Conservation (phyloP, 768 basidiomycete species). For the Goffeauzyma gilvescens region DNA sequence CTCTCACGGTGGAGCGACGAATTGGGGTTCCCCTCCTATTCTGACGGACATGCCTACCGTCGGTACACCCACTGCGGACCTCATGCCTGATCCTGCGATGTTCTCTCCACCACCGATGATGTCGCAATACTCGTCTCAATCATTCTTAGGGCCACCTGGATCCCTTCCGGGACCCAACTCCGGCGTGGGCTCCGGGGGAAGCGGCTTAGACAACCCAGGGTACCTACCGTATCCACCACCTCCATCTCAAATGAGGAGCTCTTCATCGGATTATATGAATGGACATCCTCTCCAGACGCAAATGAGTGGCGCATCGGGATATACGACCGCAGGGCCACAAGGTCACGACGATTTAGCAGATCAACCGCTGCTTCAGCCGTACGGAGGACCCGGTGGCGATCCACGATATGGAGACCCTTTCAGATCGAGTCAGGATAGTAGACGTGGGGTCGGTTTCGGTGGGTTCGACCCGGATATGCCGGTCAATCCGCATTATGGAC, state of each 20-base stretch:
- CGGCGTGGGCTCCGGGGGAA: no score
- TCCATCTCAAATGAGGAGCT: no score
- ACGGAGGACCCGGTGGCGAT: background rate
- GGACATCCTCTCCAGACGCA: slow-evolving; percentile 3
- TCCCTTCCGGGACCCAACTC: background rate
- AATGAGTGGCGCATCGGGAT: background rate
- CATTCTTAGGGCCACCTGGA: slow-evolving; percentile 5
- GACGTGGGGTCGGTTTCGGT: background rate
- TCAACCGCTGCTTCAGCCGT: slow-evolving; percentile 3
- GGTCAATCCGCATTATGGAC: slow-evolving; percentile 52
- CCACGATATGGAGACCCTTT: slow-evolving; percentile 8
- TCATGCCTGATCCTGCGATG: slow-evolving; percentile 7
- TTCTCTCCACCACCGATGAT: slow-evolving; percentile 8
- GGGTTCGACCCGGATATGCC: slow-evolving; percentile 19
- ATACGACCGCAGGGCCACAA: background rate
- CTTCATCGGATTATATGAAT: no score
- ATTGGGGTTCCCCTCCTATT: no score
- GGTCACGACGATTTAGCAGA: slow-evolving; percentile 5
- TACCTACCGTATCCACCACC: no score
- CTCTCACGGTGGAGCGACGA: slow-evolving; percentile 3
- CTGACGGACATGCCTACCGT: no score
- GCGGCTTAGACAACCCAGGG: no score
- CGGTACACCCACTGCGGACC: no score
- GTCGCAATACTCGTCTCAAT: slow-evolving; percentile 2
- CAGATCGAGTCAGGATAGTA: background rate